These are phyloP conservation scores for Dendrobium officinale DNA, from an alignment of 106 monocot genomes.

Conservation along the genomic window DNA sequence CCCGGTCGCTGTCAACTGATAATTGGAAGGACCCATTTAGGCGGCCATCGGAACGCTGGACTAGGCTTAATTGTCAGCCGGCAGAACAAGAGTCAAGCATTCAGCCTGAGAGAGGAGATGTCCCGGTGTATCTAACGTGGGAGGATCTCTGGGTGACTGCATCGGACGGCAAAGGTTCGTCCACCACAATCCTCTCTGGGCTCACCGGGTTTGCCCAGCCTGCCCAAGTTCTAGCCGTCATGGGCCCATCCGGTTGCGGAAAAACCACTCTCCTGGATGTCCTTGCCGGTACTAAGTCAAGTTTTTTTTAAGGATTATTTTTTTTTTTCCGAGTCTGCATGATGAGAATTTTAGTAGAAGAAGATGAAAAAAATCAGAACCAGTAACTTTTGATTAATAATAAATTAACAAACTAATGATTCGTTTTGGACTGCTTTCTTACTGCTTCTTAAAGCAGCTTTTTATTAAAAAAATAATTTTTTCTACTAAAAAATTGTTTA, in stretches of 20 bases:
- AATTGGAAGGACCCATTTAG: not conserved
- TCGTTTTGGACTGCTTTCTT: no score
- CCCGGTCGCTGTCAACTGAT: not conserved
- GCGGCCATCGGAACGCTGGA: not conserved
- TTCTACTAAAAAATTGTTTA: no score
- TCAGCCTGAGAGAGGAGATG: no score
- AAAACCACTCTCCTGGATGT: slow-evolving; percentile 52
- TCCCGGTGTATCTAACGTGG: slow-evolving; percentile 31
- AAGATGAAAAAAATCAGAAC: no score
- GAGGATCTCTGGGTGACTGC: slow-evolving; percentile 44
- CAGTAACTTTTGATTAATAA: no score
- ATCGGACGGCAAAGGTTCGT: slow-evolving; percentile 5
- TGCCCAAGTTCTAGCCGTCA: slow-evolving; percentile 43
- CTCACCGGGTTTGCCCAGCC: slow-evolving; percentile 44
- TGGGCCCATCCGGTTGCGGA: slow-evolving; percentile 65
- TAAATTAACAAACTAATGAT: not conserved
- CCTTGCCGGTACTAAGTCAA: slow-evolving; percentile 24
- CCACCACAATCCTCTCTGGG: slow-evolving; percentile 24
- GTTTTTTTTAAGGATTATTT: no score
- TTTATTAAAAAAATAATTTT: no score
- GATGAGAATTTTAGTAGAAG: no score
- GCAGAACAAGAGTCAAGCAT: not conserved
- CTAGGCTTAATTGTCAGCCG: no score
- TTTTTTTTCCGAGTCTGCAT: no score
- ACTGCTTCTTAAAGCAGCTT: no score